Conservation (phyloP, 345 rosid genomes). For the Chamaenerion angustifolium region DNA sequence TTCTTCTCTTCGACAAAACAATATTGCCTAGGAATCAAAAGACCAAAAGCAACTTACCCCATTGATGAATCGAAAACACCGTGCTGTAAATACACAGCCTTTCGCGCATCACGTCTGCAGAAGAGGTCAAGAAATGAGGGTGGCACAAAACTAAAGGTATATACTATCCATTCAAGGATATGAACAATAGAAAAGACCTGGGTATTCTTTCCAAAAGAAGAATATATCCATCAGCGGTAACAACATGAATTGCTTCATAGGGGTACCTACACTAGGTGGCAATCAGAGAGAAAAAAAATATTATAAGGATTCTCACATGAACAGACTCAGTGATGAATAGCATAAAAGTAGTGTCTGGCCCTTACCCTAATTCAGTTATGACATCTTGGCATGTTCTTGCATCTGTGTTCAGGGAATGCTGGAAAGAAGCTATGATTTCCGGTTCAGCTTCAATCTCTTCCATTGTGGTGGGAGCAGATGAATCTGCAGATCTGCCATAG, state of each 20-base stretch:
- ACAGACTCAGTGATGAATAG: no score
- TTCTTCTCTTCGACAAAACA: no score
- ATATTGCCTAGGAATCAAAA: neutral
- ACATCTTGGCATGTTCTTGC: conserved; percentile 91
- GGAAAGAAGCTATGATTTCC: conserved; percentile 36
- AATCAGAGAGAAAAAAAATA: neutral
- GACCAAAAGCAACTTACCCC: conserved; percentile 43
- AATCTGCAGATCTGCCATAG: conserved; percentile 11
- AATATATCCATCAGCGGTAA: conserved; percentile 88
- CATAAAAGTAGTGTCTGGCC: neutral
- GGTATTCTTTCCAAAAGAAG: conserved; percentile 94
- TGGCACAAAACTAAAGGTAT: no score
- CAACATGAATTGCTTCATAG: conserved; percentile 81
- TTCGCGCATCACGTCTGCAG: conserved; percentile 79
- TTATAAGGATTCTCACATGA: no score
- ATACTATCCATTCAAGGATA: no score
- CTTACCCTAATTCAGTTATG: conserved; percentile 88
- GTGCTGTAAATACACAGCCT: conserved; percentile 84
- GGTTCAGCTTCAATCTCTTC: conserved; percentile 22
- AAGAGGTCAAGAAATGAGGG: neutral
- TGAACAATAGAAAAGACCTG: conserved; percentile 25
- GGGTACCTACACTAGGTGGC: conserved; percentile 51
- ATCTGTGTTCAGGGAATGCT: conserved; percentile 74
- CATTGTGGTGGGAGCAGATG: conserved; percentile 19
- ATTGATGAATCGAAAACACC: conserved; percentile 89